These are phyloP conservation scores for Remersonia thermophila DNA, from an alignment of 2,329 filamentous ascomycete species.

Conservation along the genomic window DNA sequence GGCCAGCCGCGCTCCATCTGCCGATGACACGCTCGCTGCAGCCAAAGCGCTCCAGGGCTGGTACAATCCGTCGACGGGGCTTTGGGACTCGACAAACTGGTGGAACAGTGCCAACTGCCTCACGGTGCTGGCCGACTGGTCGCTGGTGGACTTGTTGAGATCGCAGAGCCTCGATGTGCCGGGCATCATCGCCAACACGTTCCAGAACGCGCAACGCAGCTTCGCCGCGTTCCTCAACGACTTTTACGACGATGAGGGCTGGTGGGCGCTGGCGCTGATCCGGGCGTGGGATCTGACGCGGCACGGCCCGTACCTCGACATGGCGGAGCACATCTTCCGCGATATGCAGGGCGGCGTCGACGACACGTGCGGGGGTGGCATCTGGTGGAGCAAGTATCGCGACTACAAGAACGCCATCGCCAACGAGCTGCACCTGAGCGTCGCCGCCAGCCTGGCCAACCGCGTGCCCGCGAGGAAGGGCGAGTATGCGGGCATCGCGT, in stretches of 20 bases:
- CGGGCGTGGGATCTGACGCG: constrained; percentile 39
- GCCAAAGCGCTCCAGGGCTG: constrained; percentile 41
- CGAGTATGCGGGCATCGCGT: constrained; percentile 35
- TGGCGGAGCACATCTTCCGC: constrained; percentile 39
- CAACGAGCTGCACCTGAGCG: constrained; percentile 44
- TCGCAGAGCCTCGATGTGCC: constrained; percentile 28
- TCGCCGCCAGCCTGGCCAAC: constrained; percentile 41
- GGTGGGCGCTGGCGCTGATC: constrained; percentile 50
- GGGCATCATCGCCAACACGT: constrained; percentile 33
- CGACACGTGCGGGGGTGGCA: constrained; percentile 38
- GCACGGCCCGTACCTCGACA: constrained; percentile 34
- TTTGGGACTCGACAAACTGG: constrained; percentile 56
- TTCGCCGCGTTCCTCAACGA: constrained; percentile 39
- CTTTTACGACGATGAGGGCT: constrained; percentile 50
- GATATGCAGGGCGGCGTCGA: constrained; percentile 38
- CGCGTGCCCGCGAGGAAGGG: constrained; percentile 24
- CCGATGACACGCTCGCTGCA: constrained; percentile 16
- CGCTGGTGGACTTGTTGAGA: constrained; percentile 21
- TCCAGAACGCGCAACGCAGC: constrained; percentile 31
- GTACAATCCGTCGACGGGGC: constrained; percentile 47
- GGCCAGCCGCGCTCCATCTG: constrained; percentile 20
- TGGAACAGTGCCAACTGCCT: constrained; percentile 62
- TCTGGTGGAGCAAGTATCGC: constrained; percentile 44
- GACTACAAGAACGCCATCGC: constrained; percentile 40
- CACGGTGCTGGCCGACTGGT: constrained; percentile 47